Conservation (phyloP, 2,329 filamentous ascomycete species). For the Dactylonectria estremocensis region DNA sequence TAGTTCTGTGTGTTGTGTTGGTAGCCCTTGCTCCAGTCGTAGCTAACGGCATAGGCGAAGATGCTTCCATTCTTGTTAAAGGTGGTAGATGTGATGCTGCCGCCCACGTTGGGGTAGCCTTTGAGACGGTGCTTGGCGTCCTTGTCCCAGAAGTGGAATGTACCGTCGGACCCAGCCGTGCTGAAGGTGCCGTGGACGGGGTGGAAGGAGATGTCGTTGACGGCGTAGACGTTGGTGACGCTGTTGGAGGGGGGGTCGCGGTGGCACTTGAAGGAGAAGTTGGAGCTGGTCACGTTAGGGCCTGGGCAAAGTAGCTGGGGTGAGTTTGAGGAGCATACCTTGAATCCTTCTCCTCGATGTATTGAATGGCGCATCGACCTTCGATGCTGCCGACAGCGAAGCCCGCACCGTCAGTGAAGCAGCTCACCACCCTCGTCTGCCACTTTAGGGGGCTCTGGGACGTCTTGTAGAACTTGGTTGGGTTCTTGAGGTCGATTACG, state of each 20-base stretch:
- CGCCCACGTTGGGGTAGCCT: conserved; percentile 88
- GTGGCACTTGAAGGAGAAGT: conserved; percentile 99
- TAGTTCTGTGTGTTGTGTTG: conserved; percentile 82
- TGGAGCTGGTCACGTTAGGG: conserved; percentile 70
- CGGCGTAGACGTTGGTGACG: conserved; percentile 90
- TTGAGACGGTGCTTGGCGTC: conserved; percentile 91
- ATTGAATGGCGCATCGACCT: conserved; percentile 97
- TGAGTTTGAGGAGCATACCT: conserved; percentile 62
- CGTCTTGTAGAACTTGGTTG: conserved; percentile 94
- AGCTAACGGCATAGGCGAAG: conserved; percentile 92
- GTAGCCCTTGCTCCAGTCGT: conserved; percentile 99
- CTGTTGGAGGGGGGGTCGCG: conserved; percentile 84
- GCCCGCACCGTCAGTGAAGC: conserved; percentile 91
- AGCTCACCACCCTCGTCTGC: conserved; percentile 96
- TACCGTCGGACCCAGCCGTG: conserved; percentile 94
- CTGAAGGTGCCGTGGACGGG: conserved; percentile 98
- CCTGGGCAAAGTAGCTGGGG: neutral
- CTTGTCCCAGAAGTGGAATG: conserved; percentile 98
- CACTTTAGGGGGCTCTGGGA: conserved; percentile 97
- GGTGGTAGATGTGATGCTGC: conserved; percentile 90
- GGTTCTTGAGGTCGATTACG: conserved; percentile 91
- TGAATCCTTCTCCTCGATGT: conserved; percentile 95
- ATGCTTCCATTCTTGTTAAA: conserved; percentile 90
- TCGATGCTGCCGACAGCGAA: conserved; percentile 98
- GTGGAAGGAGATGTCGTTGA: conserved; percentile 99